Conservation (phyloP, 768 basidiomycete species). For the Suillus decipiens region DNA sequence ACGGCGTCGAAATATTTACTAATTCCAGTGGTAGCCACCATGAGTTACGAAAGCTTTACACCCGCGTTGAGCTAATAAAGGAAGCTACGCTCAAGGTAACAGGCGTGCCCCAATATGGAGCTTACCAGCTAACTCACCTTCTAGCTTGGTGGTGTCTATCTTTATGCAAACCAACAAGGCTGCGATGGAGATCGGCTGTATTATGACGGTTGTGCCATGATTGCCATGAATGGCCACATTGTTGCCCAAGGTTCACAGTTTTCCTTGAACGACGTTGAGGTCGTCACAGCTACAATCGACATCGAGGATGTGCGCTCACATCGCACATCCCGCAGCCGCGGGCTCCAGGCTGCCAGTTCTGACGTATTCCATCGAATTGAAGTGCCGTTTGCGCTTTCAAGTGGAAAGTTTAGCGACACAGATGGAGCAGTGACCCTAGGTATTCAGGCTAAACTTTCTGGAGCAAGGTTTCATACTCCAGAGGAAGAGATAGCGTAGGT, state of each 20-base stretch:
- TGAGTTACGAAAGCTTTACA: constrained; percentile 93
- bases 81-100: constrained; percentile 92
- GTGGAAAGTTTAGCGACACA: constrained; percentile 69
- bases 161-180: constrained; percentile 98
- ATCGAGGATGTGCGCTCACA: constrained; percentile 96
- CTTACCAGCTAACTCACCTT: not conserved
- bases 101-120: not conserved
- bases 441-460: constrained; percentile 46
- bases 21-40: constrained; percentile 99
- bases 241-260: constrained; percentile 97
- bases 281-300: constrained; percentile 93
- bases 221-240: constrained; percentile 90
- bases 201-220: constrained; percentile 97
- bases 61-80: constrained; percentile 91
- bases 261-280: constrained; percentile 94
- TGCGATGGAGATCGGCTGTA: constrained; percentile 98
- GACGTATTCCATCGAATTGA: constrained; percentile 82
- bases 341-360: constrained; percentile 83
- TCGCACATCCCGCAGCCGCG: constrained; percentile 78
- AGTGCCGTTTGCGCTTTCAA: constrained; percentile 76
- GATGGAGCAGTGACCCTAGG: constrained; percentile 50
- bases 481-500: constrained; percentile 98
- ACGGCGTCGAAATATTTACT: constrained; percentile 98
- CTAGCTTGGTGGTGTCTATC: constrained; percentile 93
- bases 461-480: constrained; percentile 67